A percentile compares a stretch with the other conserved stretches of the same genome.
Conservation (phyloP, 441 rosid genomes). For the Jatropha multifida region DNA sequence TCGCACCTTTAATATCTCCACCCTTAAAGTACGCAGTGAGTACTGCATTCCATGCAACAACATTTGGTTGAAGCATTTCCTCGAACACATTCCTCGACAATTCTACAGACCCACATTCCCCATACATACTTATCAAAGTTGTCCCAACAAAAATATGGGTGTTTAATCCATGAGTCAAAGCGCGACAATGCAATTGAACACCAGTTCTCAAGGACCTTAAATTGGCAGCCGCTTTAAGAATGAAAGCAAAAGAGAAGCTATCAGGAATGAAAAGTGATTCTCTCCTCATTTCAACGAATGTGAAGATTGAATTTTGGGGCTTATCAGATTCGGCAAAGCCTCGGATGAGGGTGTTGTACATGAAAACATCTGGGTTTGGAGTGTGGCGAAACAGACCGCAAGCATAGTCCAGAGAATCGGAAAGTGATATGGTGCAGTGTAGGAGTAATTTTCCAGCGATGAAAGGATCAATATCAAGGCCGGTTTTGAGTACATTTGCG, state of each 20-base stretch:
- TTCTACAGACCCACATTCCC: slow-evolving; percentile 51
- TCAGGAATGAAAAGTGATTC: slow-evolving; percentile 45
- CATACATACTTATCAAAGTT: slow-evolving; percentile 68
- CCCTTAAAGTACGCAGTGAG: slow-evolving; percentile 52
- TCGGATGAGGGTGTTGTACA: slow-evolving; percentile 68
- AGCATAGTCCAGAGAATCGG: slow-evolving; percentile 52
- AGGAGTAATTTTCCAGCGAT: slow-evolving; percentile 65
- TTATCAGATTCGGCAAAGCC: slow-evolving; percentile 52
- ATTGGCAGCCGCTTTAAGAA: slow-evolving; percentile 58
- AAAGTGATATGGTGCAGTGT: slow-evolving; percentile 45
- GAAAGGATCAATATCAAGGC: slow-evolving; percentile 41
- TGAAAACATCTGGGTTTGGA: slow-evolving; percentile 60
- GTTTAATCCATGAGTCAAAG: slow-evolving; percentile 49
- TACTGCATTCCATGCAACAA: slow-evolving; percentile 67
- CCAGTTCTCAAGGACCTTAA: slow-evolving; percentile 43
- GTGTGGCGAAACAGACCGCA: slow-evolving; percentile 41
- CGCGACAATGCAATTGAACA: slow-evolving; percentile 66
- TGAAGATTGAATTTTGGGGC: slow-evolving; percentile 42
- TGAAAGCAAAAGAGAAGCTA: slow-evolving; percentile 73
- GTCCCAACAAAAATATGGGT: slow-evolving; percentile 66
- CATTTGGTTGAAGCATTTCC: slow-evolving; percentile 57
- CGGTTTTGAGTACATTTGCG: slow-evolving; percentile 45
- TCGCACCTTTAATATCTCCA: slow-evolving; percentile 41
- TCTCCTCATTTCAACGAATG: slow-evolving; percentile 47
- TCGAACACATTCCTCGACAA: slow-evolving; percentile 60